These are phyloP conservation scores for Hevea brasiliensis DNA, from an alignment of 345 rosid genomes.

Conservation along the genomic window DNA sequence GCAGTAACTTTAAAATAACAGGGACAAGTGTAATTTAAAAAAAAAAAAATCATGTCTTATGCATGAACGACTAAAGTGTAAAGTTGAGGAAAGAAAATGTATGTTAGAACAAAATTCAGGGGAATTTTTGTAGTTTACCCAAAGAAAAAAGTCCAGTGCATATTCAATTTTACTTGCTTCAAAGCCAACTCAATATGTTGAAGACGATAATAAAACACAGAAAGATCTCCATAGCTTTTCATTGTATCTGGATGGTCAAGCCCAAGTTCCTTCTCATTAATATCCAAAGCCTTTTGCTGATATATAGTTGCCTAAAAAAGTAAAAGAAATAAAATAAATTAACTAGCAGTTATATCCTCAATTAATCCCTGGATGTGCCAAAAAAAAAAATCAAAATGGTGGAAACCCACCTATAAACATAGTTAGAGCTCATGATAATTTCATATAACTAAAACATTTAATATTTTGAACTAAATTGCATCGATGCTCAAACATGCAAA, in stretches of 20 bases:
- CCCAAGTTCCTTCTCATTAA: conserved; percentile 90
- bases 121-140: too few relatives aligned
- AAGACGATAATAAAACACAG: conserved; percentile 97
- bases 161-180: conserved; percentile 51
- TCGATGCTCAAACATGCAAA: too few relatives aligned
- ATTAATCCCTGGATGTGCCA: neutral
- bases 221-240: conserved; percentile 89
- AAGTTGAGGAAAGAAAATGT: too few relatives aligned
- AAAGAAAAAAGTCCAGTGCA: neutral
- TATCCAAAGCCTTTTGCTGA: conserved; percentile 92
- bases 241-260: conserved; percentile 89
- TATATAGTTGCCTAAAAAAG: conserved; percentile 71
- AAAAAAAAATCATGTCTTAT: too few relatives aligned
- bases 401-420: neutral
- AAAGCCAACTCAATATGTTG: conserved; percentile 95
- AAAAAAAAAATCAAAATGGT: neutral
- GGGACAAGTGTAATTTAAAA: too few relatives aligned
- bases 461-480: neutral
- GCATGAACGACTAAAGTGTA: too few relatives aligned
- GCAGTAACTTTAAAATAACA: too few relatives aligned
- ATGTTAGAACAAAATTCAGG: too few relatives aligned
- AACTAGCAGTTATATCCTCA: neutral
- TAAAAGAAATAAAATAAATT: conserved; percentile 9
- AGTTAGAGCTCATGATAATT: conserved; percentile 2
- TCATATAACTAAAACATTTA: neutral